Evolutionary conservation across 306 rosid species (phyloP).

Genomic region (Prosopis cineraria): DNA sequence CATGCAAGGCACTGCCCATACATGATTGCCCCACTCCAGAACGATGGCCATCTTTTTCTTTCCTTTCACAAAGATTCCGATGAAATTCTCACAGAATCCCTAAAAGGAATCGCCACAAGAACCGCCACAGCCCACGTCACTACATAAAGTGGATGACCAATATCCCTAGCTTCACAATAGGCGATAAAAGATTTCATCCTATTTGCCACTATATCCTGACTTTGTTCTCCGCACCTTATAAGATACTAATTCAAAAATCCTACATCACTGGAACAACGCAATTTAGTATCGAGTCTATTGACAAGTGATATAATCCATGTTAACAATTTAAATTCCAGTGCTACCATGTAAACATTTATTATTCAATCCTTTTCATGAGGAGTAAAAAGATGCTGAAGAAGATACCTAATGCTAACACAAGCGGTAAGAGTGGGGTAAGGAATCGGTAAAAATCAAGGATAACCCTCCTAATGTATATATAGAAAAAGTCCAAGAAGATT

Average conservation of each 20-base stretch:
- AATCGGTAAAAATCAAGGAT: no score
- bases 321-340: neutral
- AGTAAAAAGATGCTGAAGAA: no score
- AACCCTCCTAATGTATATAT: no score
- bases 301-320: neutral
- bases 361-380: neutral
- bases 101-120: conserved; percentile 37
- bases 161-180: conserved; percentile 4
- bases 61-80: conserved; percentile 2
- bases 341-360: neutral
- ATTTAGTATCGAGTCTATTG: neutral
- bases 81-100: conserved; percentile 21
- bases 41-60: neutral
- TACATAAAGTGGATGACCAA: conserved; percentile 4
- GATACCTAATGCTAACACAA: no score
- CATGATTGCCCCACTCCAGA: neutral
- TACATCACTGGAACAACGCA: neutral
- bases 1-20: conserved; percentile 18
- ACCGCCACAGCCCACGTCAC: neutral
- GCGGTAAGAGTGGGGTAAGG: no score
- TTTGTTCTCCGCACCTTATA: neutral
- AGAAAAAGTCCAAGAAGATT: no score
- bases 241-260: no score
- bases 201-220: neutral
- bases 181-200: neutral